Evolutionary conservation across 805 yeast species (phyloP), one percentile per base, ranked within the genome.

Genomic region (Sugiyamaella marilandica): DNA sequence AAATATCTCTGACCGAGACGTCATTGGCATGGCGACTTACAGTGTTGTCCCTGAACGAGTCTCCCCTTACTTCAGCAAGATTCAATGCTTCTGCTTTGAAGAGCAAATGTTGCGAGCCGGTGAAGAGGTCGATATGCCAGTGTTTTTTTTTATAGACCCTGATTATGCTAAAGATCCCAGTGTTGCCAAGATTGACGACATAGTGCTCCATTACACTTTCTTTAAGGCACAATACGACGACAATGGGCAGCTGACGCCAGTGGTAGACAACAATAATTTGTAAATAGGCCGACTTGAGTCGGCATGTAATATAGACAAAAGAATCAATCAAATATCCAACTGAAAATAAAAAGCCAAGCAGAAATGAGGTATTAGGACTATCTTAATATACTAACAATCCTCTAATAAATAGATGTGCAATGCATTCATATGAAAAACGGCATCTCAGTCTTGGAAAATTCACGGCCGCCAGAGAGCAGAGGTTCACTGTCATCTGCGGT

Each of bases 111-210:
- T 94, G 58, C 78, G 83, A 51, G 96, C 97, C 2, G 97, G 97
- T 8, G 99, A 94, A 70, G 97, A 94, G 66, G 95, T 94, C 14
- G 99, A 94, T 66, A 94, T 94, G 99, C 99, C 99, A 0, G 88
- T 94, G 8, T 94, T 94, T 72, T 94, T 91, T 78, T 91, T 91
- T 69, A 87, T 91, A 44, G 98, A 91, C 66, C 98, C 98, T 0
- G 98, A 91, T 60, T 92, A 86, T 69, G 94, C 94, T 44, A 82
- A 83, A 54, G 98, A 91, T 66, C 97, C 99, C 4, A 77, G 82
- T 33, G 88, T 94, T 95, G 81, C 91, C 68, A 86, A 88, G 63
- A 83, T 91, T 39, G 91, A 89, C 61, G 96, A 91, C 68, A 80
- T 92, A 45, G 88, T 90, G 10, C 77, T 94, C 63, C 95, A 92